These are phyloP conservation scores for Pseudogymnoascus sp. DNA, from an alignment of 2,329 filamentous ascomycete species.

Conservation along the genomic window DNA sequence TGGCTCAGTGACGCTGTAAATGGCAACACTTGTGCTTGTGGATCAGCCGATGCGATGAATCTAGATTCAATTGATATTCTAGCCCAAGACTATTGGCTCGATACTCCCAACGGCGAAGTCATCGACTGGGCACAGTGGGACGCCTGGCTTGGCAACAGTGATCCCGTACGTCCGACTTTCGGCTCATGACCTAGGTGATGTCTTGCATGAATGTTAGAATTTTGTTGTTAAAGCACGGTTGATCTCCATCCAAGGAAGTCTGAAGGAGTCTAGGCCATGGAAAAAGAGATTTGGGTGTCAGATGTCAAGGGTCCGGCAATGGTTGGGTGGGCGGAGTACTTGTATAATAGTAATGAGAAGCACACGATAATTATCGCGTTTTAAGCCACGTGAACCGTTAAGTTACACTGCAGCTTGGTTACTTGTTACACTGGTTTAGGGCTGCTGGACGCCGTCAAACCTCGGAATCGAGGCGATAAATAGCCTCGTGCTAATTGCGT, in stretches of 20 bases:
- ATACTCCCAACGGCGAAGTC: conserved; percentile 13
- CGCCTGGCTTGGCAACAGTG: conserved; percentile 20
- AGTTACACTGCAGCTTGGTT: neutral
- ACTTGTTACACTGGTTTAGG: neutral
- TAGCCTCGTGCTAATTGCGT: neutral
- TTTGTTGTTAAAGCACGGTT: neutral
- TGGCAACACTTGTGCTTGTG: conserved; percentile 6
- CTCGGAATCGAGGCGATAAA: neutral
- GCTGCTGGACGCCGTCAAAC: neutral
- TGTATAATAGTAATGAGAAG: neutral
- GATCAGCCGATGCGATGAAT: conserved; percentile 17
- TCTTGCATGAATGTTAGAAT: neutral
- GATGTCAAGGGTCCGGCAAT: neutral
- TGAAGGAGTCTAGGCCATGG: neutral
- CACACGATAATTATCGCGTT: neutral
- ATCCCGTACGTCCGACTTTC: conserved; percentile 6
- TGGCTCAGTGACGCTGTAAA: conserved; percentile 16
- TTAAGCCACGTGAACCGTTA: neutral
- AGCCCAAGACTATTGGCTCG: conserved; percentile 18
- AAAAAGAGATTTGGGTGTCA: neutral
- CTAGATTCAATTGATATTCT: conserved; percentile 20
- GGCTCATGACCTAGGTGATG: neutral
- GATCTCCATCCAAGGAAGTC: neutral
- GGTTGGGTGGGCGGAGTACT: neutral
- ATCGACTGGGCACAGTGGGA: conserved; percentile 26